Evolutionary conservation across 805 yeast genomes (phyloP), one percentile per base, ranked within the genome.

Genomic region (Schizosaccharomyces octosporus): DNA sequence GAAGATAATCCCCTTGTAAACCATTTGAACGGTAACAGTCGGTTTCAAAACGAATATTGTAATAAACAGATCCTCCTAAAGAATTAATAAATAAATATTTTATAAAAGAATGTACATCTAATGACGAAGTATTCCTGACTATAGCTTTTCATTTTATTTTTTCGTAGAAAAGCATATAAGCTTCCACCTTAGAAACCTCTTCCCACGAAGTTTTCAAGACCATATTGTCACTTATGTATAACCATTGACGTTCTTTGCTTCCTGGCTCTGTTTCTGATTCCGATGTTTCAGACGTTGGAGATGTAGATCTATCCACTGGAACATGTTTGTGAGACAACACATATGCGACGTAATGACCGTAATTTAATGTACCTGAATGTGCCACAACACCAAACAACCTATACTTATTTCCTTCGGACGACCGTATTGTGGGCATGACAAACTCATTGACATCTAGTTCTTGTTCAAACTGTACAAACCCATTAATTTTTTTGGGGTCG

Each of bases 121-220:
- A 36, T 3, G 11, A 36, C 15, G 41, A 36, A 36, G 41, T 36
- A 13, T 36, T 36, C 41, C 41, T 36, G 41, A 13, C 9, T 36
- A 36, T 36, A 36, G 41, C 32, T 31, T 36, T 36, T 36, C 41
- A 36, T 36, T 9, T 36, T 5, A 36, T 36, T 13, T 36, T 36
- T 41, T 59, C 61, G 21, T 59, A 59, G 31, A 59, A 59, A 19
- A 59, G 36, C 55, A 59, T 29, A 43, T 59, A 59, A 17, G 61
- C 61, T 59, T 59, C 48, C 29, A 48, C 51, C 29, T 19, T 21
- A 24, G 31, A 21, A 5, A 59, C 61, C 54, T 59, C 61, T n/a
- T 41, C 61, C 39, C 39, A 41, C 1, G 61, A 13, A n/a, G 31
- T 27, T 9, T 24, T 19, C 39, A 15, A 19, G 19, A 59, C 61